A percentile compares a stretch with the other conserved stretches of the same genome.
Conservation (phyloP, 2,329 filamentous ascomycete species). For the Aureobasidium sp. region DNA sequence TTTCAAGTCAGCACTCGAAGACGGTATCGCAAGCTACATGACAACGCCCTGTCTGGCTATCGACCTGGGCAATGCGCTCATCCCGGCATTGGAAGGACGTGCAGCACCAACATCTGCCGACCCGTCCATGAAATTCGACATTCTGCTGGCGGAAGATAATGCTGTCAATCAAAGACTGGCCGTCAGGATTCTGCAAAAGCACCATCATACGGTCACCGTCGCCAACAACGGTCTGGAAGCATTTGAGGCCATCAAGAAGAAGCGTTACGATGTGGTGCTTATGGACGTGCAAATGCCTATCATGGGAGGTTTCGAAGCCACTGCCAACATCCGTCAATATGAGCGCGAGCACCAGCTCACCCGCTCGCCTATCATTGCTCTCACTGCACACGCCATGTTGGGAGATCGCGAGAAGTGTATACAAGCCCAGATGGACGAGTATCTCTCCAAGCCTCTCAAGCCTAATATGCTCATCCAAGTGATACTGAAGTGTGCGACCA, state of each 20-base stretch:
- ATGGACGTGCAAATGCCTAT: conserved; percentile 99
- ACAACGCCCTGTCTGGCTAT: conserved; percentile 91
- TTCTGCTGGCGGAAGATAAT: conserved; percentile 93
- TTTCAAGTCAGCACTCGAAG: conserved; percentile 84
- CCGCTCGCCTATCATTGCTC: conserved; percentile 87
- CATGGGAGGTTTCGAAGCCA: conserved; percentile 98
- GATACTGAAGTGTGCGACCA: conserved; percentile 90
- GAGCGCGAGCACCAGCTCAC: conserved; percentile 72
- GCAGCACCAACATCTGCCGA: conserved; percentile 87
- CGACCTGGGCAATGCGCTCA: conserved; percentile 91
- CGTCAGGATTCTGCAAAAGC: conserved; percentile 95
- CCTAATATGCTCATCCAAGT: conserved; percentile 97
- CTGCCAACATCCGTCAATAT: conserved; percentile 91
- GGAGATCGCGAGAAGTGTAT: conserved; percentile 97
- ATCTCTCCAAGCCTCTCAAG: conserved; percentile 91
- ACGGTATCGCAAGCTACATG: conserved; percentile 99
- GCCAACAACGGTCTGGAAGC: conserved; percentile 93
- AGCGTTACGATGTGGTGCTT: conserved; percentile 89
- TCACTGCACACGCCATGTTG: conserved; percentile 98
- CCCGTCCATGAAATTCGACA: conserved; percentile 91
- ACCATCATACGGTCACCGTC: conserved; percentile 85
- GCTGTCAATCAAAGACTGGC: conserved; percentile 93
- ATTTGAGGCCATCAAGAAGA: conserved; percentile 82
- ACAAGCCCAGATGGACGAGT: conserved; percentile 98
- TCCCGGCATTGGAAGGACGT: conserved; percentile 86